Base-by-base conservation (phyloP, 2,329 filamentous ascomycete species). In the Stagonosporopsis chrysanthemi region DNA sequence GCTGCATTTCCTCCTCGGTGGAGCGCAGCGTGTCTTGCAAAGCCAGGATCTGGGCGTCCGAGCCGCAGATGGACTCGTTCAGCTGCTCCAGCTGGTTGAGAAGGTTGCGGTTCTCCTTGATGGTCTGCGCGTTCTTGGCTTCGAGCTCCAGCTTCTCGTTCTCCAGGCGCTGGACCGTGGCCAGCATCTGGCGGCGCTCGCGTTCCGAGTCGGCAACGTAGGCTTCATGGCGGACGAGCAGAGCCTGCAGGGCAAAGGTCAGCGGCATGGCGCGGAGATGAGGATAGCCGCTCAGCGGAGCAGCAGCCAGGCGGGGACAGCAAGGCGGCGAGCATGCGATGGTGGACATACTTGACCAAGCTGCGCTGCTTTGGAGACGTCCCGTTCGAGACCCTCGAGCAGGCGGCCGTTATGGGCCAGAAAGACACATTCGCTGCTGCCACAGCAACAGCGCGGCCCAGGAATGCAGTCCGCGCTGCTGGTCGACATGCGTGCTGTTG, bases 191-290 rank as follows among this genome's bases (percentile, higher is more conserved):
- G 60, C 83, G 80, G 59, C 93, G 90, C 75, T 97, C 92, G 67
- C 88, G 87, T 81, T 97, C 92, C 58, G 93, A 92, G 76, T 97
- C 92, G 66, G 89, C 89, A 84, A 97, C 94, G 78, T 96, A 97
- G 58, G 90, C 88, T 81, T 98, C 93, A 84, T 99, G 93, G 69
- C 94, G 90, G 63, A 90, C 87, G 39, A 99, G 86, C 54, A 99
- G 84, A 58, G 92, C 92, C 95, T 98, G 88, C 84, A 81, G 78
- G 86, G 67, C 59, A 62, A 69, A 90, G 50, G 87, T 96, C 79
- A 96, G 90, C 80, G 83, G 84, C 65, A 82, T 81, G 58, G 72
- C 69, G 51, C 63, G 64, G 24, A 65, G 61, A 35, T 55, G 43
- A 59, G 55, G 59, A 54, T 54, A 49, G 51, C 46, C 41, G 43